These are phyloP conservation scores for Lipomyces sp. DNA, from an alignment of 805 yeast genomes.

Conservation along the genomic window DNA sequence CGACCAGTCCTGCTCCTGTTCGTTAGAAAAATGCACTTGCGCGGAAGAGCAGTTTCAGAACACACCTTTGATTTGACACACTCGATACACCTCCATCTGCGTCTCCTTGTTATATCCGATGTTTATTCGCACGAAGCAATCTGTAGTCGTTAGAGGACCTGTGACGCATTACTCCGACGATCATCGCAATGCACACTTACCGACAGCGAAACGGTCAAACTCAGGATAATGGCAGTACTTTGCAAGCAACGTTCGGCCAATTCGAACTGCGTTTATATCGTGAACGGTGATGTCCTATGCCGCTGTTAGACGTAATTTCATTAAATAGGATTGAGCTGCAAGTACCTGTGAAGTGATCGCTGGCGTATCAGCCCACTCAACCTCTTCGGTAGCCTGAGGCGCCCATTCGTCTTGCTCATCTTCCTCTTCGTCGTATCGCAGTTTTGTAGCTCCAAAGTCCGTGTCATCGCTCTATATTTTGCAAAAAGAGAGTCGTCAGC, in stretches of 20 bases:
- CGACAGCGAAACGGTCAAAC: conserved; percentile 64
- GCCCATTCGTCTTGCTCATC: conserved; percentile 45
- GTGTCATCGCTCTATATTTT: conserved; percentile 40
- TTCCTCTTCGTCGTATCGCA: conserved; percentile 44
- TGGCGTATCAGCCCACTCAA: conserved; percentile 33
- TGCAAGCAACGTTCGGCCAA: conserved; percentile 73
- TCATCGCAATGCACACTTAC: conserved; percentile 32
- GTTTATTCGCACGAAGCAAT: conserved; percentile 75
- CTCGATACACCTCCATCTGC: conserved; percentile 66
- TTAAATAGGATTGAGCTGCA: no score
- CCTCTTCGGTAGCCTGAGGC: conserved; percentile 43
- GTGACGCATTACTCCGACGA: background rate
- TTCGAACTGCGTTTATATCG: conserved; percentile 69
- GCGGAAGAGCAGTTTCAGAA: conserved; percentile 38
- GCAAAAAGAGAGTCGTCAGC: background rate
- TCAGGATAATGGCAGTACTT: conserved; percentile 80
- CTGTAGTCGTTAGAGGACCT: background rate
- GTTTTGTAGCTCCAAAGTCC: conserved; percentile 41
- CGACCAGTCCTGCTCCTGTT: conserved; percentile 12
- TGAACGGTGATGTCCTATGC: conserved; percentile 51
- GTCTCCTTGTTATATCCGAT: conserved; percentile 66
- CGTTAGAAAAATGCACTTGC: background rate
- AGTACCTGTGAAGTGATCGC: conserved; percentile 27
- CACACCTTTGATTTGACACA: conserved; percentile 72
- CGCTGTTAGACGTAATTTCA: no score